Percentiles rank a stretch among this genome's conserved stretches.
phyloP scores from a whole-genome alignment of 352 stramenopile species.

The Pythium dissimile region DNA sequence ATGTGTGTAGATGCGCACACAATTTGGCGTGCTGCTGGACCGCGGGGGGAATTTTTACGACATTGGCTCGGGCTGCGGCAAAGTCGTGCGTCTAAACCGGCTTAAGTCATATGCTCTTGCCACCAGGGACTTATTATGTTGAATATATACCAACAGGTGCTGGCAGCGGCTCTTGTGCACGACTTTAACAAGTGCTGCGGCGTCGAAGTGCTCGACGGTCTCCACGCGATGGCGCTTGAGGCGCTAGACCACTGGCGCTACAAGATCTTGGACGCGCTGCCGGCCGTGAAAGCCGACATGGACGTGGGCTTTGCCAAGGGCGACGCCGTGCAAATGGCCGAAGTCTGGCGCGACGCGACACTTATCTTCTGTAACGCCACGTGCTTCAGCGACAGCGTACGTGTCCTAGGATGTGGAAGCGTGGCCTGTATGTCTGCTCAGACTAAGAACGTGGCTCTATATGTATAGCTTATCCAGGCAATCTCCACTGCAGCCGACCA shows the following conservation, averaged over 20 bases:
- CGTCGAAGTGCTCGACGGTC: slow-evolving; percentile 60
- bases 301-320: slow-evolving; percentile 54
- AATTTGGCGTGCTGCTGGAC: slow-evolving; percentile 59
- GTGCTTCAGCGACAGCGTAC: slow-evolving; percentile 61
- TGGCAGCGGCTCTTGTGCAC: slow-evolving; percentile 54
- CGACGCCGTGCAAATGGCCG: slow-evolving; percentile 36
- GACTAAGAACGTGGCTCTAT: background rate
- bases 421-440: background rate
- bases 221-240: slow-evolving; percentile 58
- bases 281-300: slow-evolving; percentile 43
- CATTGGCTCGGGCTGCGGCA: slow-evolving; percentile 63
- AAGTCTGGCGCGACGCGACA: slow-evolving; percentile 55
- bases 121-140: too few relatives aligned
- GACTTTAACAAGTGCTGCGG: slow-evolving; percentile 66
- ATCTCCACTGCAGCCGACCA: slow-evolving; percentile 37
- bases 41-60: slow-evolving; percentile 68
- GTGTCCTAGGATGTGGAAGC: background rate
- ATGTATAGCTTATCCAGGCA: slow-evolving; percentile 28
- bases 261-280: slow-evolving; percentile 52
- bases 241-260: slow-evolving; percentile 65
- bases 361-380: slow-evolving; percentile 69
- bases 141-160: too few relatives aligned
- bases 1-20: slow-evolving; percentile 38
- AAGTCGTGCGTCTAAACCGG: slow-evolving; percentile 47
- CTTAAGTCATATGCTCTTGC: background rate